phyloP scores from a whole-genome alignment of 257 asterid species.

The Solanum pennellii region DNA sequence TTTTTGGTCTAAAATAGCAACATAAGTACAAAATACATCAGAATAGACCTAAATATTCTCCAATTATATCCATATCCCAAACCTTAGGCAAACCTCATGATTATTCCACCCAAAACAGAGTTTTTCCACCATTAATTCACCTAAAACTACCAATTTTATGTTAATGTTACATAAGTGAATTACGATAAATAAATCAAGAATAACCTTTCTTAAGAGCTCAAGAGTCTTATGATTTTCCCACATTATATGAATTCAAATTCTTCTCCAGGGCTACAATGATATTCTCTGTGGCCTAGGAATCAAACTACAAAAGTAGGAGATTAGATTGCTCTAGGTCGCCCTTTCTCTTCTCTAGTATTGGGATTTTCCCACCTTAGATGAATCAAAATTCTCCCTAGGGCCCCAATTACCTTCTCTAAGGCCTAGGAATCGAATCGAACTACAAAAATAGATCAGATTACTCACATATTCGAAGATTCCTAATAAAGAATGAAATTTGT shows the following conservation, averaged over 20 bases:
- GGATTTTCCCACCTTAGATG: neutral
- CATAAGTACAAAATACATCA: neutral
- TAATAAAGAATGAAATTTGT: no score
- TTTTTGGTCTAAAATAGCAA: neutral
- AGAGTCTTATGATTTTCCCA: neutral
- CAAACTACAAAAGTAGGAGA: neutral
- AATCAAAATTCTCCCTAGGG: neutral
- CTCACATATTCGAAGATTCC: no score
- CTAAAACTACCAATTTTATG: neutral
- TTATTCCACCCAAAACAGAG: neutral
- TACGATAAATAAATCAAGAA: neutral
- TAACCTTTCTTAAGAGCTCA: neutral
- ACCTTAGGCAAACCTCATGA: neutral
- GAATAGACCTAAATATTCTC: neutral
- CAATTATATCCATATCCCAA: neutral
- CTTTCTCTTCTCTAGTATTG: neutral
- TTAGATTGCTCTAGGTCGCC: neutral
- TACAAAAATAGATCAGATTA: no score
- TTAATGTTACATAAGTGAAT: neutral
- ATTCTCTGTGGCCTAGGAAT: neutral
- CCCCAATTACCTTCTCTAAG: neutral
- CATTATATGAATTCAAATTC: neutral
- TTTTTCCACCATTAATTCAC: neutral
- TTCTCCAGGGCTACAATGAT: neutral
- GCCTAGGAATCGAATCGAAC: neutral